Base-by-base conservation (phyloP, 208 protist genomes). In the Wallacemonas sp. region DNA sequence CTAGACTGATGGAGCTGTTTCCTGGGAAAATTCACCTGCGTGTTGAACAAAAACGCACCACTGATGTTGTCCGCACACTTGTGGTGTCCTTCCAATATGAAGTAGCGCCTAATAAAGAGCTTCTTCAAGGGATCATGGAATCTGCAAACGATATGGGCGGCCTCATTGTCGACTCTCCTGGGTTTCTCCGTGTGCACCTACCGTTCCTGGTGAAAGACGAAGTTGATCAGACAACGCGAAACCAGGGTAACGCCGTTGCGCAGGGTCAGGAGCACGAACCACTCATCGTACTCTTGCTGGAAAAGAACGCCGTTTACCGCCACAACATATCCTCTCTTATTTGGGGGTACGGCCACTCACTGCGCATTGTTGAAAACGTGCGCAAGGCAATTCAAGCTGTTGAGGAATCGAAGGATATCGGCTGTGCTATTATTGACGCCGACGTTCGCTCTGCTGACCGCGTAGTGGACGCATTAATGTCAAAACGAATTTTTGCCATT, bases 221-320 rank as follows among this genome's bases (percentile, higher is more conserved):
- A 10, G 70, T 63, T 5, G 68, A 72, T 36, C 61, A 75, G 45
- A 71, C 66, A 10, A 46, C 76, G 30, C 64, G 59, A 3, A 71
- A 71, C 1, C 68, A 78, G 24, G 61, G 67, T 12, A 45, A 67
- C 33, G 36, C 67, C 36, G 53, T 55, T 12, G 62, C 72, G 19
- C 76, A 78, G 27, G 41, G 45, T 1, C 71, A 62, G n/a, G 78
- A 60, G 15, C 71, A 79, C 42, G 78, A 83, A 32, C 74, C 83
- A 9, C 68, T 90, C 19, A 76, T 79, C 27, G 75, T 87, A 24
- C 70, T 90, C 9, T 54, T 89, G 4, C 53, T 89, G 8, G 79
- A 90, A 57, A 86, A 90, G 42, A 90, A 85, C 63, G 76, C 79
- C 10, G 76, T 86, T 8, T 83, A 87, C 39, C 70, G 83, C 3